A percentile compares a stretch with the other conserved stretches of the same genome.
phyloP scores from a whole-genome alignment of 208 protist genomes.

The Wallacemonas sp. region DNA sequence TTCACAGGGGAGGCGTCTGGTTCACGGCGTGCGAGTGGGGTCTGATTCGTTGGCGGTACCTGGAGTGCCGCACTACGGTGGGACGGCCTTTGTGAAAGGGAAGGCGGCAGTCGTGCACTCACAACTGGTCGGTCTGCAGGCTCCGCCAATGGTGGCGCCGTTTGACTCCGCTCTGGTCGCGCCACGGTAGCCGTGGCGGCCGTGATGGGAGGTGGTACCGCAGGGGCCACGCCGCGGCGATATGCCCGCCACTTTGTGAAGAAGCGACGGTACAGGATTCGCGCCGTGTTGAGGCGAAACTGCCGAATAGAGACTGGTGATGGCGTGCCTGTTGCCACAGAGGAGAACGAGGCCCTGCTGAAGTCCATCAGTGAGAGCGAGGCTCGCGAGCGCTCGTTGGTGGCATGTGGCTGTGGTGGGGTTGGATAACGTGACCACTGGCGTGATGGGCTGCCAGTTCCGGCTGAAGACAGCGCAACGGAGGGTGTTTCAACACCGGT shows the following conservation, averaged over 20 bases:
- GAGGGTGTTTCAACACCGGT: neutral
- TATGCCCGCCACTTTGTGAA: slow-evolving; percentile 2
- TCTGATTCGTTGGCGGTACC: neutral
- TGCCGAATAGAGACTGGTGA: neutral
- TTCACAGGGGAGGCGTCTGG: neutral
- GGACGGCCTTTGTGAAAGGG: too few relatives aligned
- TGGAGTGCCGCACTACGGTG: neutral
- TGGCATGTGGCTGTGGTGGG: neutral
- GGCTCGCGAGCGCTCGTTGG: neutral
- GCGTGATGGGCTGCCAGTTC: neutral
- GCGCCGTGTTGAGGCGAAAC: neutral
- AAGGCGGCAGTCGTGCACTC: too few relatives aligned
- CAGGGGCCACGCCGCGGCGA: too few relatives aligned
- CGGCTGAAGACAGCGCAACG: neutral
- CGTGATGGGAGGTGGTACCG: neutral
- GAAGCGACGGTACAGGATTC: slow-evolving; percentile 1
- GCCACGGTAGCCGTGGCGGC: neutral
- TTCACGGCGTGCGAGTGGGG: neutral
- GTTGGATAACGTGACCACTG: neutral
- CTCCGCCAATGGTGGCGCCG: neutral
- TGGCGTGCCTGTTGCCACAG: neutral
- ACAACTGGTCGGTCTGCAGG: too few relatives aligned
- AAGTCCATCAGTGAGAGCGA: neutral
- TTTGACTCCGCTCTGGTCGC: neutral
- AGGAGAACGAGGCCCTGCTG: neutral